Base-by-base conservation (phyloP, 78 protist species). In the Protostelium mycophagum region DNA sequence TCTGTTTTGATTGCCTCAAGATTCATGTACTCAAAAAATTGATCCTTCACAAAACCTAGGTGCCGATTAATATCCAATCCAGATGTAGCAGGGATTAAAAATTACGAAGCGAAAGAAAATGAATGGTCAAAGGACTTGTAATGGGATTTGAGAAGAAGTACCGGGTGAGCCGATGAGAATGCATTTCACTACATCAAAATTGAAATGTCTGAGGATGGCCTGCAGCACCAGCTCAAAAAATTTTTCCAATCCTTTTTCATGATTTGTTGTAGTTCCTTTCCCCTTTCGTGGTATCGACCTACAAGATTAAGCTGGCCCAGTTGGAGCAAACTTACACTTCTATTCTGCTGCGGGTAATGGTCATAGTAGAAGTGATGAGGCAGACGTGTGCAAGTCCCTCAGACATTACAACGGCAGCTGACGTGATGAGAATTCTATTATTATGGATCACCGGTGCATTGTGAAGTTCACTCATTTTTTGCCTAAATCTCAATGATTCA, bases 81-180 rank as follows among this genome's bases (percentile, higher is more conserved):
- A 5, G 16, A 51, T 51, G 73, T 16, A 51, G 84, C 0, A 10
- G 89, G 89, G 95, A 25, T 51, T 51, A 16, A 51, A 51, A 51
- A 51, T 25, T 5, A 51, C 16, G 5, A 16, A 51, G 73, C 5
- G 73, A 16, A 16, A 51, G 16, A 51, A 51, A 5, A 51, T 51
- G 31, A 16, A 51, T 51, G 73, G 31, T n/a, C n/a, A n/a, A n/a
- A 51, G 5, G 73, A 51, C 73, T 51, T 51, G n/a, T n/a, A n/a
- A n/a, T n/a, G n/a, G n/a, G n/a, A n/a, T n/a, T n/a, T n/a, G n/a
- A n/a, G n/a, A n/a, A n/a, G n/a, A n/a, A n/a, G n/a, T 16, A 35
- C 98, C 99, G 9, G 98, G 98, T 29, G 90, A 38, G 37, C 97
- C 98, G 39, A 98, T 37, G 34, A 98, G 86, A 87, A 96, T 83